A percentile compares a stretch with the other conserved stretches of the same genome.
phyloP scores from a whole-genome alignment of 148 eudicot species.

The Bassia scoparia region DNA sequence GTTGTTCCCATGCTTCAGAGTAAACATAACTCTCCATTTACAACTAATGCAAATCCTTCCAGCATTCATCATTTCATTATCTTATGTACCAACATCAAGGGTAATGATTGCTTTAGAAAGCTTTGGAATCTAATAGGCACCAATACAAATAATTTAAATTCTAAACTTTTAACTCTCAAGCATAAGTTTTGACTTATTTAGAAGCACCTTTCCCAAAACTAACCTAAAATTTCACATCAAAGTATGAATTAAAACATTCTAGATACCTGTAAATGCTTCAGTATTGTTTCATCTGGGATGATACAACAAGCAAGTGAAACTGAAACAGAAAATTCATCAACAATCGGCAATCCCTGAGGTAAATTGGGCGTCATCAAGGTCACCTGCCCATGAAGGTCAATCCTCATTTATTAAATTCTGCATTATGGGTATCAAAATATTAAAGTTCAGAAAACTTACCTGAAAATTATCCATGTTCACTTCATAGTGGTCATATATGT shows the following conservation, averaged over 20 bases:
- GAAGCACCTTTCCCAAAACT: neutral
- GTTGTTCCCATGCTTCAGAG: too few relatives aligned
- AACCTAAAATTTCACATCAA: neutral
- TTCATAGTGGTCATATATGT: conserved; percentile 64
- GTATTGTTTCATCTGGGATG: conserved; percentile 58
- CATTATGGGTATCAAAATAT: neutral
- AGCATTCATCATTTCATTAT: too few relatives aligned
- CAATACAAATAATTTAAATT: neutral
- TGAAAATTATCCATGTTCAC: conserved; percentile 50
- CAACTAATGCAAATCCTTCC: too few relatives aligned
- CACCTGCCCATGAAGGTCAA: conserved; percentile 43
- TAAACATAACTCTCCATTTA: too few relatives aligned
- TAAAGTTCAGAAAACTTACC: conserved; percentile 37
- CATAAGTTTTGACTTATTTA: neutral
- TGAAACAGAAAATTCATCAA: conserved; percentile 62
- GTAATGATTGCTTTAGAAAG: too few relatives aligned
- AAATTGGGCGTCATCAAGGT: conserved; percentile 34
- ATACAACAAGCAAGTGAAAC: conserved; percentile 49
- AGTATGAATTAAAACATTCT: neutral
- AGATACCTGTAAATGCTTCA: conserved; percentile 63
- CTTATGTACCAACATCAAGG: too few relatives aligned
- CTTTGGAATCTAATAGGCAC: too few relatives aligned
- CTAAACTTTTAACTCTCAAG: neutral
- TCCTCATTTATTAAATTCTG: neutral
- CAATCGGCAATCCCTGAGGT: conserved; percentile 39